Evolutionary conservation across 176 grass and related monocot genomes (phyloP).

Genomic region (Rhynchospora tenuis): DNA sequence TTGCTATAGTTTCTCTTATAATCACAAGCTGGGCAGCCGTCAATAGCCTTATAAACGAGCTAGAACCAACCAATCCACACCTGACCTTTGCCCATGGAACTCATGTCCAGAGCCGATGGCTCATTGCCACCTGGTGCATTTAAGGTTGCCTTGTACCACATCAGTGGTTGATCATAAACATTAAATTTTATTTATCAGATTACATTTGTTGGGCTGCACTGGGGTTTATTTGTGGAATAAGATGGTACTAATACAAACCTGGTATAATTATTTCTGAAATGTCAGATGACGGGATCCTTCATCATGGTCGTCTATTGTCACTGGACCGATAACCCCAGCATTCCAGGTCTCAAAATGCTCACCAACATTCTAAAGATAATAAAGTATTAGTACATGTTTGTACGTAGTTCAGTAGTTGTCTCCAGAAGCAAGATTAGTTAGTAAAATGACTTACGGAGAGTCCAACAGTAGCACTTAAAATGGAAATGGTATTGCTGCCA

Average conservation of each 20-base stretch:
- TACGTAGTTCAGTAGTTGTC: too few relatives aligned
- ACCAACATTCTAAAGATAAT: conserved; percentile 60
- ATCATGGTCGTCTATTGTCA: conserved; percentile 66
- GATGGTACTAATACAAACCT: conserved; percentile 32
- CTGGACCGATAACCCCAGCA: conserved; percentile 88
- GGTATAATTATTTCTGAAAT: conserved; percentile 91
- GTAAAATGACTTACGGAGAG: conserved; percentile 68
- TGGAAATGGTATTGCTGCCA: conserved; percentile 90
- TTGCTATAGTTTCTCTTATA: conserved; percentile 74
- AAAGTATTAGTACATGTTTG: too few relatives aligned
- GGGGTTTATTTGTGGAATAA: not conserved
- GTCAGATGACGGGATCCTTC: conserved; percentile 87
- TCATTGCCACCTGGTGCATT: conserved; percentile 78
- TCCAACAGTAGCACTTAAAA: conserved; percentile 81
- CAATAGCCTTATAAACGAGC: conserved; percentile 68
- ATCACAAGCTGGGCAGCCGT: conserved; percentile 61
- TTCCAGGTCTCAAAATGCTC: conserved; percentile 99
- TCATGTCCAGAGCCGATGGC: conserved; percentile 88
- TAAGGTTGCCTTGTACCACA: conserved; percentile 98
- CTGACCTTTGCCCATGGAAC: conserved; percentile 92
- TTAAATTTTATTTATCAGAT: not conserved
- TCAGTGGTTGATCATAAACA: conserved; percentile 64
- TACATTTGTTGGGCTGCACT: not conserved
- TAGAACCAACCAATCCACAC: conserved; percentile 93
- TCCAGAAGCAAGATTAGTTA: conserved; percentile 1